These are phyloP conservation scores for Zygotorulaspora florentina DNA, from an alignment of 805 yeast genomes.

Conservation along the genomic window DNA sequence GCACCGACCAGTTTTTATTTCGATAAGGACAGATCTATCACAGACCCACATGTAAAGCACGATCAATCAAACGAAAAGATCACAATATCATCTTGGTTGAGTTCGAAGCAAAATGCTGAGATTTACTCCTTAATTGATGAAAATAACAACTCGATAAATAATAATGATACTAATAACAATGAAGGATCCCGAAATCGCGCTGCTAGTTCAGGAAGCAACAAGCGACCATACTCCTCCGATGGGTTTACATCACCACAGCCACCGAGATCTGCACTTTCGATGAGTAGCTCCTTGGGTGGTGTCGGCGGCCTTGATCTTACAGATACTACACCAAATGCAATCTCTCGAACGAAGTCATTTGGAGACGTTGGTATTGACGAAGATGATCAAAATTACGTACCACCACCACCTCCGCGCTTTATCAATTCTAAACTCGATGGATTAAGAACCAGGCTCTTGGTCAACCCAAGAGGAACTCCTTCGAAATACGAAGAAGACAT, in stretches of 20 bases:
- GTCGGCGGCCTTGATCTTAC: not conserved
- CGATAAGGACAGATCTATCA: constrained; percentile 20
- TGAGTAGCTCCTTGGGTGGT: constrained; percentile 10
- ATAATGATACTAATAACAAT: not conserved
- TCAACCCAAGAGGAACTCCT: constrained; percentile 23
- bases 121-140: constrained; percentile 22
- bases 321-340: not conserved
- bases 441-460: constrained; percentile 26
- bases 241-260: constrained; percentile 16
- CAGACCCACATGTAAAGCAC: constrained; percentile 25
- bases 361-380: not conserved
- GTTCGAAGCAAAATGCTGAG: constrained; percentile 24
- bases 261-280: constrained; percentile 17
- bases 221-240: constrained; percentile 4
- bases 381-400: constrained; percentile 16
- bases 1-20: constrained; percentile 26
- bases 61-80: constrained; percentile 17
- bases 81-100: constrained; percentile 27
- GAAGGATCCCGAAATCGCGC: not conserved
- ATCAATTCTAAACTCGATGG: constrained; percentile 34
- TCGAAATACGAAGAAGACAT: constrained; percentile 23
- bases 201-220: not conserved
- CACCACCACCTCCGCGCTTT: constrained; percentile 29
- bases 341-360: not conserved
- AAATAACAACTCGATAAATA: constrained; percentile 4